phyloP scores from a whole-genome alignment of 1,284 basidiomycete genomes.

The Cutaneotrichosporon sp. region DNA sequence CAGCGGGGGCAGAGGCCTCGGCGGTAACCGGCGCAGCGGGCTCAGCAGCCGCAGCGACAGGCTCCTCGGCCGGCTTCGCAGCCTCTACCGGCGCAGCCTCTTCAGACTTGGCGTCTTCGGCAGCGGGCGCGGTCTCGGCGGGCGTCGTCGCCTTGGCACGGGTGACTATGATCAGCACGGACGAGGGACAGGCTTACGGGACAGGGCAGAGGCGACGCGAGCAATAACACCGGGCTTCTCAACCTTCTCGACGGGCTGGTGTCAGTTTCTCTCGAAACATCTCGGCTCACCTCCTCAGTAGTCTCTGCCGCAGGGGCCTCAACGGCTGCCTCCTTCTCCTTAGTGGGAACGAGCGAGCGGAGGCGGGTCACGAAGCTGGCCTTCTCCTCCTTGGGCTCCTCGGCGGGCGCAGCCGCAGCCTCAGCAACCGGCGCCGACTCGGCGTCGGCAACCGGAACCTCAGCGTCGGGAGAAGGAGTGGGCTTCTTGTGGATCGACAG shows the following conservation, averaged over 20 bases:
- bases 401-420: neutral
- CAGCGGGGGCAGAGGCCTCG: neutral
- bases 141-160: neutral
- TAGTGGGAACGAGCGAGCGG: neutral
- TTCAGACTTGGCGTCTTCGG: neutral
- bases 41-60: neutral
- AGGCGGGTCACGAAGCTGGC: neutral
- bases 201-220: neutral
- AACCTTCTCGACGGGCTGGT: neutral
- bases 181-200: neutral
- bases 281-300: neutral
- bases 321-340: neutral
- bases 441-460: neutral
- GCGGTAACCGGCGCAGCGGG: neutral
- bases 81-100: neutral
- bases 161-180: neutral
- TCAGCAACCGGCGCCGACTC: neutral
- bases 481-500: neutral
- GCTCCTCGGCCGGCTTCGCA: neutral
- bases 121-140: neutral
- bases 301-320: neutral
- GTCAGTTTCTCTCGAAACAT: neutral
- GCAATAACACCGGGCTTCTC: neutral
- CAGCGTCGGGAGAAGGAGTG: neutral
- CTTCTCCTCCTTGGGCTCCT: neutral